Evolutionary conservation across 768 basidiomycete species (phyloP).

Genomic region (Mrakia gelida): DNA sequence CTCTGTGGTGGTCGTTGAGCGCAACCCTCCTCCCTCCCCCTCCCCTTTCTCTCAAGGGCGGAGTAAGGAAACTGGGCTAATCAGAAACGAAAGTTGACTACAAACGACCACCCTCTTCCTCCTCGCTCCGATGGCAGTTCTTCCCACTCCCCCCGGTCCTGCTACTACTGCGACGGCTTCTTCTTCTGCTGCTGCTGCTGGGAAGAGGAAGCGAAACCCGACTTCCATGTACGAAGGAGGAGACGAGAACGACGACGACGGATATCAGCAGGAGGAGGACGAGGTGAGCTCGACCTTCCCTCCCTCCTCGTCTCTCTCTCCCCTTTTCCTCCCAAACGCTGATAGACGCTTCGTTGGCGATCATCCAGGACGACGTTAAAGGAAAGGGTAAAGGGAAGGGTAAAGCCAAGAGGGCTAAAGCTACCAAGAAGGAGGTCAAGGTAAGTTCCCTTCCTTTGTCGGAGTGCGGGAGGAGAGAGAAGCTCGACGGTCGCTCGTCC

Average conservation of each 20-base stretch:
- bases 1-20: conserved; percentile 4
- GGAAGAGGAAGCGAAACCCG: neutral
- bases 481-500: neutral
- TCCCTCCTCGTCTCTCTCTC: neutral
- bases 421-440: neutral
- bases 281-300: neutral
- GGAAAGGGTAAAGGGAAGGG: neutral
- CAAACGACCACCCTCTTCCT: too few relatives aligned
- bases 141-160: neutral
- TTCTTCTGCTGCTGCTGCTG: neutral
- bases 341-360: too few relatives aligned
- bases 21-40: neutral
- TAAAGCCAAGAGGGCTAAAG: neutral
- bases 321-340: neutral
- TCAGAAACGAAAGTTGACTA: too few relatives aligned
- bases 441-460: neutral
- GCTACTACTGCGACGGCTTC: neutral
- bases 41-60: too few relatives aligned
- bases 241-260: neutral
- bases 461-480: neutral
- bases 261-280: neutral
- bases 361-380: too few relatives aligned
- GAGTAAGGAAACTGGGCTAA: too few relatives aligned
- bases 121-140: neutral
- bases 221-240: neutral